These are phyloP conservation scores for Daucus carota DNA, from an alignment of 129 eudicot genomes.

Conservation along the genomic window DNA sequence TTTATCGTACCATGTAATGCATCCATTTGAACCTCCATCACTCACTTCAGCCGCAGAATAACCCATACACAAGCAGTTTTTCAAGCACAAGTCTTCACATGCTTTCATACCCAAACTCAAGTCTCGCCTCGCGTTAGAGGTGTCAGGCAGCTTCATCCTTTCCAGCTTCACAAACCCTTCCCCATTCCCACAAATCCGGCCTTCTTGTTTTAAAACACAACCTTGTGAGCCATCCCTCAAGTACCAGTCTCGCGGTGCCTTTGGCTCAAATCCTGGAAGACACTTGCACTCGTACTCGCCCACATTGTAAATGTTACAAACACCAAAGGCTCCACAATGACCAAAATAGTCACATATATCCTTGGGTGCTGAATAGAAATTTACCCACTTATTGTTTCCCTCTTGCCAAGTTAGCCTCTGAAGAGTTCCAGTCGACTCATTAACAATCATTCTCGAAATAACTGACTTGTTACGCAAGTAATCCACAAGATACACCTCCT, in stretches of 20 bases:
- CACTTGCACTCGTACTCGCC: constrained; percentile 20
- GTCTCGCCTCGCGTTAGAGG: background rate
- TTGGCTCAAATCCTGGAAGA: constrained; percentile 25
- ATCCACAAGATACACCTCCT: constrained; percentile 14
- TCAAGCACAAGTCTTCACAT: constrained; percentile 21
- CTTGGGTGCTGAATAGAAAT: constrained; percentile 12
- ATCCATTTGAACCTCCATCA: constrained; percentile 27
- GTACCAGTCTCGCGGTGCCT: constrained; percentile 14
- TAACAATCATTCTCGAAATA: constrained; percentile 14
- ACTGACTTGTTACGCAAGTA: background rate
- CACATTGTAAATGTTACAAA: constrained; percentile 2
- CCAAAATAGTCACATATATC: constrained; percentile 17
- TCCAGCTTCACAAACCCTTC: constrained; percentile 21
- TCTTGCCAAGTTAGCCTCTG: constrained; percentile 18
- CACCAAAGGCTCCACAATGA: constrained; percentile 19
- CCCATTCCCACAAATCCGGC: constrained; percentile 2
- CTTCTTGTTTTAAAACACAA: constrained; percentile 18
- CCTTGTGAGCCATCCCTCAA: constrained; percentile 25
- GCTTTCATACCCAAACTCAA: constrained; percentile 11
- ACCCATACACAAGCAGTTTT: constrained; percentile 10
- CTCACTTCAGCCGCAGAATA: background rate
- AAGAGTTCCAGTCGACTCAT: constrained; percentile 11
- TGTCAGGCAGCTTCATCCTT: constrained; percentile 26
- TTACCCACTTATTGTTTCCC: background rate
- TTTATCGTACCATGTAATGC: constrained; percentile 32